phyloP scores from a whole-genome alignment of 1,284 basidiomycete genomes.

The Neolentinus lepideus region DNA sequence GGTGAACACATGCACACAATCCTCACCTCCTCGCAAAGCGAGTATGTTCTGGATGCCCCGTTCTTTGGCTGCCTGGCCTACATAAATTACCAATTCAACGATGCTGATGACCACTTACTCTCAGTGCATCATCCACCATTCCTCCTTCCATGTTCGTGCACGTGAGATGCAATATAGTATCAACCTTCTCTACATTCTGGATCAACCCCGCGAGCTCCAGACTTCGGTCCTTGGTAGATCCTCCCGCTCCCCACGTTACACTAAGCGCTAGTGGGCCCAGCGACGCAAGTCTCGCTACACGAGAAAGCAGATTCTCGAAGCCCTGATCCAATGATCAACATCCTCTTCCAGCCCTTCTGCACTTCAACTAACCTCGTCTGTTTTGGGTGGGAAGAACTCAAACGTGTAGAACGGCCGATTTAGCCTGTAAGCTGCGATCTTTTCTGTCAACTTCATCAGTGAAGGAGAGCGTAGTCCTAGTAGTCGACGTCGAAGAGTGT shows the following conservation, averaged over 20 bases:
- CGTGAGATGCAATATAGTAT: slow-evolving; percentile 91
- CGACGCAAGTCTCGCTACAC: slow-evolving; percentile 67
- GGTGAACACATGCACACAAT: neutral
- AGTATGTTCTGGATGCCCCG: slow-evolving; percentile 88
- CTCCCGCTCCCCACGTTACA: slow-evolving; percentile 97
- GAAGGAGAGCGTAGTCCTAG: neutral
- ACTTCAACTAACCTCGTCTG: slow-evolving; percentile 57
- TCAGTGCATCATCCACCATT: slow-evolving; percentile 79
- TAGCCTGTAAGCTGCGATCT: slow-evolving; percentile 38
- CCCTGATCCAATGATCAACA: slow-evolving; percentile 39
- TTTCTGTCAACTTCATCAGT: slow-evolving; percentile 64
- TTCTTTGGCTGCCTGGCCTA: slow-evolving; percentile 66
- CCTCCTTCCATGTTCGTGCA: slow-evolving; percentile 96
- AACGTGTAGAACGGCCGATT: slow-evolving; percentile 74
- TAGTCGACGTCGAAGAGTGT: neutral
- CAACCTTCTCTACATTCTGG: slow-evolving; percentile 64
- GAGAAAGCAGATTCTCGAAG: slow-evolving; percentile 78
- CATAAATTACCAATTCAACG: neutral
- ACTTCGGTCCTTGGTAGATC: slow-evolving; percentile 83
- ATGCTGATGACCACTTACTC: slow-evolving; percentile 37
- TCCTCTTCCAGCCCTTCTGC: slow-evolving; percentile 4
- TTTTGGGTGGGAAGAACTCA: slow-evolving; percentile 95
- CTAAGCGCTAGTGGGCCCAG: slow-evolving; percentile 77
- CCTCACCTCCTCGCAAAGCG: slow-evolving; percentile 80
- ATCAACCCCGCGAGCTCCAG: slow-evolving; percentile 79